Percentiles rank a stretch among this genome's conserved stretches.
These are phyloP conservation scores for Ophiostoma sp. DNA, from an alignment of 2,329 filamentous ascomycete species.

Conservation along the genomic window DNA sequence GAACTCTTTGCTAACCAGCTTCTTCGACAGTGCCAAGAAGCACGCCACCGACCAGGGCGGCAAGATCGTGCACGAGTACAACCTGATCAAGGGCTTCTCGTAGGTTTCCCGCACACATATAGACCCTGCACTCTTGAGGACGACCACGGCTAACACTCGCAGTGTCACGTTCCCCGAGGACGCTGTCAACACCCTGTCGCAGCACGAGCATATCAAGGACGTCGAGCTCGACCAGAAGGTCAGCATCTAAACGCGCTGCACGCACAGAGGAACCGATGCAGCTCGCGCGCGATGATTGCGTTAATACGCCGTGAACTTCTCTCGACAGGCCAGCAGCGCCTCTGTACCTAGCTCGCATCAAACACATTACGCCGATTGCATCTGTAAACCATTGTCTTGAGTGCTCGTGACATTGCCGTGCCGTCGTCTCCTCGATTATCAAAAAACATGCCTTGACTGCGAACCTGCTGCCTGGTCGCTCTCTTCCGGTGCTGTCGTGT, in stretches of 20 bases:
- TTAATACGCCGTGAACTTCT: background rate
- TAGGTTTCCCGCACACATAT: slow-evolving; percentile 44
- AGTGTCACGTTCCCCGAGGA: slow-evolving; percentile 71
- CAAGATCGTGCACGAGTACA: slow-evolving; percentile 77
- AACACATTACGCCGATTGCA: background rate
- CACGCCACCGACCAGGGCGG: slow-evolving; percentile 69
- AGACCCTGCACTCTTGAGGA: background rate
- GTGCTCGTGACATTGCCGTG: too few relatives aligned
- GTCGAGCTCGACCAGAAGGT: slow-evolving; percentile 72
- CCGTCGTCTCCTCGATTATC: background rate
- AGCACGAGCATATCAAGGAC: slow-evolving; percentile 62
- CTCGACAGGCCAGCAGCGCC: background rate
- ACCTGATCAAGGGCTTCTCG: slow-evolving; percentile 88
- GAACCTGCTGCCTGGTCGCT: background rate
- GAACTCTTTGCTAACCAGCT: background rate
- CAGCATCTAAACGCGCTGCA: slow-evolving; percentile 52
- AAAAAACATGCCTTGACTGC: background rate
- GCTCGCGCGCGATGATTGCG: background rate
- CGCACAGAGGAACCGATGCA: background rate
- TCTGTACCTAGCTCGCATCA: background rate
- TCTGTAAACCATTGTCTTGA: background rate
- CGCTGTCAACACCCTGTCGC: slow-evolving; percentile 58
- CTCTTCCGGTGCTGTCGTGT: background rate
- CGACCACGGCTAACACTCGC: background rate
- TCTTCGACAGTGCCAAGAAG: slow-evolving; percentile 62